Evolutionary conservation across 129 eudicot genomes (phyloP).

Genomic region (Heracleum sosnowskyi): DNA sequence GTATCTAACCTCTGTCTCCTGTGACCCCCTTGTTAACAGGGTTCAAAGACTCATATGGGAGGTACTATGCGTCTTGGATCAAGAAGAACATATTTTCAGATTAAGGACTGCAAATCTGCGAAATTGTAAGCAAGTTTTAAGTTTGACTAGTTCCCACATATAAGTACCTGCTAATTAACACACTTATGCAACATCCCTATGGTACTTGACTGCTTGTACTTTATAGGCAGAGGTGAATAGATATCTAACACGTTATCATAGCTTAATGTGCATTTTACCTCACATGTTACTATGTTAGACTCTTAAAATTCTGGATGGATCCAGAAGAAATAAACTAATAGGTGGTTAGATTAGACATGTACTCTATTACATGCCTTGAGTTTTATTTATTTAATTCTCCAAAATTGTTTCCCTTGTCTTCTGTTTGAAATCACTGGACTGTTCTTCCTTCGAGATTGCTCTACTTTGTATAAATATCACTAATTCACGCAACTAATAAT

Average conservation of each 20-base stretch:
- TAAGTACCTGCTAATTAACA: not conserved
- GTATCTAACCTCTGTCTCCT: slow-evolving; percentile 6
- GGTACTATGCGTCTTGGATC: slow-evolving; percentile 98
- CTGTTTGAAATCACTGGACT: not conserved
- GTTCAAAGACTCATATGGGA: slow-evolving; percentile 96
- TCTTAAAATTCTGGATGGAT: not conserved
- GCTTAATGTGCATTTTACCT: not conserved
- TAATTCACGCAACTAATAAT: not conserved
- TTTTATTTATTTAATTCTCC: not conserved
- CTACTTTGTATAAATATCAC: not conserved
- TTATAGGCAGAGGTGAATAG: not conserved
- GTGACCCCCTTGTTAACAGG: slow-evolving; percentile 31
- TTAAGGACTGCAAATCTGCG: slow-evolving; percentile 57
- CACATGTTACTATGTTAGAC: not conserved
- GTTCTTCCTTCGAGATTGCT: not conserved
- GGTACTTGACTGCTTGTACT: not conserved
- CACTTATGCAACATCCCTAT: not conserved
- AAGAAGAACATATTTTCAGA: slow-evolving; percentile 77
- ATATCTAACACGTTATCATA: not conserved
- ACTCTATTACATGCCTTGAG: not conserved
- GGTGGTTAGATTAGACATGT: not conserved
- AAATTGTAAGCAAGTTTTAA: slow-evolving; percentile 49
- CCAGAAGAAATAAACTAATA: not conserved
- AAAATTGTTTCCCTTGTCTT: not conserved
- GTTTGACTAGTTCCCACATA: not conserved